Evolutionary conservation across 148 eudicot genomes (phyloP).

Genomic region (Rhododendron molle): DNA sequence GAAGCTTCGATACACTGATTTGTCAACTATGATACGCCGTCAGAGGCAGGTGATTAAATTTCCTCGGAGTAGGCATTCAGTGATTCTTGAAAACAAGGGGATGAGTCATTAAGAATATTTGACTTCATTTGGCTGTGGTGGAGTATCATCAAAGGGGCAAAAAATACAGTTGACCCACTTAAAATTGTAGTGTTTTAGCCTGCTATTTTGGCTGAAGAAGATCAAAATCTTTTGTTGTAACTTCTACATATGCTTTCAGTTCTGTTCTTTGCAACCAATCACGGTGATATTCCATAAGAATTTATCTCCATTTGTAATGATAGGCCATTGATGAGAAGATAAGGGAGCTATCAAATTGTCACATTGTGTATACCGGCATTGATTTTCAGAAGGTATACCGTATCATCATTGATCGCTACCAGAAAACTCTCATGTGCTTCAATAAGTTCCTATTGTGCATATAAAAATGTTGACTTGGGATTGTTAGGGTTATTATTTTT

Average conservation of each 20-base stretch:
- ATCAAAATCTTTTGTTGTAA: not conserved
- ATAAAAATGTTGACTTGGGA: not conserved
- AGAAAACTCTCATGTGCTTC: not conserved
- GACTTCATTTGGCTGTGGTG: not conserved
- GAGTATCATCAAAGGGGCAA: not conserved
- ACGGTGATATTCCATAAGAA: not conserved
- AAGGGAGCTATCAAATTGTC: slow-evolving; percentile 90
- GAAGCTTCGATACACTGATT: slow-evolving; percentile 94
- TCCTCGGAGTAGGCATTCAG: not conserved
- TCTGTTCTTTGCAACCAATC: not conserved
- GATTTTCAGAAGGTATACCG: slow-evolving; percentile 76
- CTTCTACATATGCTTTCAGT: not conserved
- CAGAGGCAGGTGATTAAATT: slow-evolving; percentile 68
- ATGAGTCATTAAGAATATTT: not conserved
- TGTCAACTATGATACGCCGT: slow-evolving; percentile 86
- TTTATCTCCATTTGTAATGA: not conserved
- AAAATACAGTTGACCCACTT: not conserved
- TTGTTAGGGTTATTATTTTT: not conserved
- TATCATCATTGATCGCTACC: not conserved
- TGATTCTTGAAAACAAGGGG: not conserved
- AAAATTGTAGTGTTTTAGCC: not conserved
- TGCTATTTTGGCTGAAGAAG: not conserved
- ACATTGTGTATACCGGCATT: slow-evolving; percentile 69
- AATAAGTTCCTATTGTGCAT: not conserved
- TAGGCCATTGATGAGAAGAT: slow-evolving; percentile 98